phyloP scores from a whole-genome alignment of 176 grass and related monocot species.

The Elaeis guineensis region DNA sequence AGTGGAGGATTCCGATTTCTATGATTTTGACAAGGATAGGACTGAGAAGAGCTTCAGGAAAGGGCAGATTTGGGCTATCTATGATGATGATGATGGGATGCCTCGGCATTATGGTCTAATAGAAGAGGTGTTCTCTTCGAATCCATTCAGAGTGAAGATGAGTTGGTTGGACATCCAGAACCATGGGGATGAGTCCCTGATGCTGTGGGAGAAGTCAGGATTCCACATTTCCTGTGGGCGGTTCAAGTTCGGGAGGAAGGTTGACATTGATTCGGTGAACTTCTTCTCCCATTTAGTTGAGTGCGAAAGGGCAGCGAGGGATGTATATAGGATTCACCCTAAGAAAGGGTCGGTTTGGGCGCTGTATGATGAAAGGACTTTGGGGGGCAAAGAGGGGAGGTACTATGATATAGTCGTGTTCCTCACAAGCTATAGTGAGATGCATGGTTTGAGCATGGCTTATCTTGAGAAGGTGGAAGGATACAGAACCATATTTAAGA shows the following conservation, averaged over 20 bases:
- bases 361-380: slow-evolving; percentile 23
- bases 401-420: slow-evolving; percentile 66
- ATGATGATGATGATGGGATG: no score
- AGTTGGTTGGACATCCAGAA: no score
- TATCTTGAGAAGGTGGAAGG: slow-evolving; percentile 75
- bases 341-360: slow-evolving; percentile 82
- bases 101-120: no score
- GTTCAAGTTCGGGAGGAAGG: slow-evolving; percentile 60
- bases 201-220: no score
- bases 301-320: slow-evolving; percentile 32
- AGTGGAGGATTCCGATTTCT: no score
- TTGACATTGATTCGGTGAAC: slow-evolving; percentile 57
- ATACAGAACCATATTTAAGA: slow-evolving; percentile 78
- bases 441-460: slow-evolving; percentile 56
- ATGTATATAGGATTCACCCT: slow-evolving; percentile 59
- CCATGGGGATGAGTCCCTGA: no score
- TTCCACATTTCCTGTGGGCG: background rate
- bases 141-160: no score
- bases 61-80: no score
- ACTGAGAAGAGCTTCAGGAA: no score
- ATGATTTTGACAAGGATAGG: no score
- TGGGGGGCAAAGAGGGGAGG: slow-evolving; percentile 6
- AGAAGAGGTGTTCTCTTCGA: no score
- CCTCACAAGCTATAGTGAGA: slow-evolving; percentile 43
- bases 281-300: slow-evolving; percentile 65